Percentiles rank a stretch among this genome's conserved stretches.
Conservation (phyloP, 257 asterid species). For the Solanum gandarillasii region DNA sequence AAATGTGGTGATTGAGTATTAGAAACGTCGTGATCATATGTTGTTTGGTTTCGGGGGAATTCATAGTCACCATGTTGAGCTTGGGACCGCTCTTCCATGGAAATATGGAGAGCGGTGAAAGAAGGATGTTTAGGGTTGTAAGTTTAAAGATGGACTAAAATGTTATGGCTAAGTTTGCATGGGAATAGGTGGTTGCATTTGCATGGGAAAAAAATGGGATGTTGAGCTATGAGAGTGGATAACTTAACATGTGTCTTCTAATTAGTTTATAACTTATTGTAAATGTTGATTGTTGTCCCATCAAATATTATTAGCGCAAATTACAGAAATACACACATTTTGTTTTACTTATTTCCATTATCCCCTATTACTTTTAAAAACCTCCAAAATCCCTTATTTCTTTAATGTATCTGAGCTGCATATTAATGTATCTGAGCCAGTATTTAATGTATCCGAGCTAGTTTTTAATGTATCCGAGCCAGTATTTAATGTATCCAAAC, state of each 20-base stretch:
- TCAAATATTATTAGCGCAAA: background rate
- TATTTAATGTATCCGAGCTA: accelerated
- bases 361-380: too few relatives aligned
- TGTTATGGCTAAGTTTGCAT: background rate
- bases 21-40: background rate
- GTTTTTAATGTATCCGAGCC: too few relatives aligned
- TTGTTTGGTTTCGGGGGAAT: background rate
- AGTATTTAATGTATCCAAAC: too few relatives aligned
- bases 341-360: too few relatives aligned
- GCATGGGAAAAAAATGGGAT: background rate
- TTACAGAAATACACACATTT: too few relatives aligned
- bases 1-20: background rate
- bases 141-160: background rate
- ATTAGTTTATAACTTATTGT: background rate
- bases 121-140: background rate
- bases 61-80: background rate
- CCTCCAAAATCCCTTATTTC: too few relatives aligned
- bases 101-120: conserved; percentile 12
- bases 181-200: background rate
- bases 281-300: background rate
- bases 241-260: background rate
- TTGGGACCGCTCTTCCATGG: conserved; percentile 25
- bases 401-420: too few relatives aligned
- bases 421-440: too few relatives aligned
- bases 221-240: background rate